Conservation (phyloP, 257 asterid species). For the Solanum megistacrolobum region DNA sequence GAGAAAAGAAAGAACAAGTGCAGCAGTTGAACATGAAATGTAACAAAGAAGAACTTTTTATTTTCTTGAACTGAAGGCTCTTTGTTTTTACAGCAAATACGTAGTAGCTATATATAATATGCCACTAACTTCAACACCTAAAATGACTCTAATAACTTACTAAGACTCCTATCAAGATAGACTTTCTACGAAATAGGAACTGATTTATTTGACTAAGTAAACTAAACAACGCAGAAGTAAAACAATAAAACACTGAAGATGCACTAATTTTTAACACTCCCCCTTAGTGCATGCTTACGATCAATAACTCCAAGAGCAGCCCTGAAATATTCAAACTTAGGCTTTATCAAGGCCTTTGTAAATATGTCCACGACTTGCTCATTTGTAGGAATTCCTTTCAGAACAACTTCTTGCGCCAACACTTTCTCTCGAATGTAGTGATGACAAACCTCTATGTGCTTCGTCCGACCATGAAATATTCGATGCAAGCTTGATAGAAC, state of each 20-base stretch:
- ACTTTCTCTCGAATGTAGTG: not conserved
- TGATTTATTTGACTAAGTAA: not conserved
- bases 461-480: not conserved
- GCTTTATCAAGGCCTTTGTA: not conserved
- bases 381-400: not conserved
- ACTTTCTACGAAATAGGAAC: not conserved
- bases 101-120: too few relatives aligned
- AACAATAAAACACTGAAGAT: too few relatives aligned
- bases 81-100: too few relatives aligned
- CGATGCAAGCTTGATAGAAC: not conserved
- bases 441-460: not conserved
- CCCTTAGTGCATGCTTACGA: not conserved
- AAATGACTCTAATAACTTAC: too few relatives aligned
- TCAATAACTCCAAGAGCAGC: not conserved
- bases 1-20: too few relatives aligned
- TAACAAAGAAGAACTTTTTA: too few relatives aligned
- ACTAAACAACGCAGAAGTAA: too few relatives aligned
- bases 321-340: not conserved
- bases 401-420: not conserved
- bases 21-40: too few relatives aligned
- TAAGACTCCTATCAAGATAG: too few relatives aligned
- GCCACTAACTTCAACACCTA: too few relatives aligned
- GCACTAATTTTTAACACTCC: not conserved
- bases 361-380: not conserved
- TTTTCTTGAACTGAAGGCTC: too few relatives aligned